phyloP scores from a whole-genome alignment of 2,329 filamentous ascomycete species.

The Penicillium concentricum region DNA sequence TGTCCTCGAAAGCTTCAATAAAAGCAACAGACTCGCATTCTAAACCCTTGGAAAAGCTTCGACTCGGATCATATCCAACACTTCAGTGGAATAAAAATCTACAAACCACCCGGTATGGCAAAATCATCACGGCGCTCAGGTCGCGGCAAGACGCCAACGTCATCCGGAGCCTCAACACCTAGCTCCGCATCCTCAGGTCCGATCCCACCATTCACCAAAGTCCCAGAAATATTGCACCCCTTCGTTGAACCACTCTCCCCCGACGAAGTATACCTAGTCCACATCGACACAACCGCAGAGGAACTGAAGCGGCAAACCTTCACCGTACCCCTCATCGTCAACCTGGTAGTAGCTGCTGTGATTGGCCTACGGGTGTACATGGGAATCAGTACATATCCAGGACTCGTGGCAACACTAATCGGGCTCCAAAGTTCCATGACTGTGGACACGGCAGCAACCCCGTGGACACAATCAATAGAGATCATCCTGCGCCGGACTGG shows the following conservation, averaged over 20 bases:
- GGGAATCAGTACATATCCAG: slow-evolving; percentile 71
- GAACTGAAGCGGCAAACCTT: slow-evolving; percentile 82
- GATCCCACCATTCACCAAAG: slow-evolving; percentile 68
- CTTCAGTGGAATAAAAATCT: background rate
- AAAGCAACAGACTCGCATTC: background rate
- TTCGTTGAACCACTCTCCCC: slow-evolving; percentile 67
- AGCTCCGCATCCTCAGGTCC: slow-evolving; percentile 32
- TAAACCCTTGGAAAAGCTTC: background rate
- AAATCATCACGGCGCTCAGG: slow-evolving; percentile 34
- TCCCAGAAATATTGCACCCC: slow-evolving; percentile 61
- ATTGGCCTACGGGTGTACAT: slow-evolving; percentile 68
- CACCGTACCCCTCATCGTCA: slow-evolving; percentile 73
- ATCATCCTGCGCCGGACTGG: slow-evolving; percentile 60
- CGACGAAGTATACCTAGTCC: slow-evolving; percentile 76
- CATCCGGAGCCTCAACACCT: slow-evolving; percentile 35
- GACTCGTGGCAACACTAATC: slow-evolving; percentile 62
- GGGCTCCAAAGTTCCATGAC: slow-evolving; percentile 67
- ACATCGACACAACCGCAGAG: slow-evolving; percentile 70
- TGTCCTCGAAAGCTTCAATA: slow-evolving; percentile 7
- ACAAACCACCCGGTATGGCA: slow-evolving; percentile 27
- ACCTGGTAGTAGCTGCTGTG: slow-evolving; percentile 63
- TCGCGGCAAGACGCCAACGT: slow-evolving; percentile 30
- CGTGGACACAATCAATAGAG: slow-evolving; percentile 57
- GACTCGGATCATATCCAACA: background rate
- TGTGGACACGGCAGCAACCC: slow-evolving; percentile 58